These are phyloP conservation scores for Penicillium paneum DNA, from an alignment of 2,329 filamentous ascomycete species.

Conservation along the genomic window DNA sequence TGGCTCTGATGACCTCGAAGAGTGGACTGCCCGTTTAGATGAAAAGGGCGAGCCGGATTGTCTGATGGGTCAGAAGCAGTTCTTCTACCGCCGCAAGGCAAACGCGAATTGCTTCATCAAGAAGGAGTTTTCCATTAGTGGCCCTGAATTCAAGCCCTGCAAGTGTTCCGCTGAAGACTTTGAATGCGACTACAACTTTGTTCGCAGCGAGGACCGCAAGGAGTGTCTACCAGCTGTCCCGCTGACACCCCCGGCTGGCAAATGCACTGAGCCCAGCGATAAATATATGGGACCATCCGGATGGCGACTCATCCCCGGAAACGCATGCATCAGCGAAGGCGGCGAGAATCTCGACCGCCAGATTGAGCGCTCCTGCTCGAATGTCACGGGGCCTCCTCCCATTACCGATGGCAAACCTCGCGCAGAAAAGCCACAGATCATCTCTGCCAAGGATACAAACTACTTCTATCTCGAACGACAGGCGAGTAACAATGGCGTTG, in stretches of 20 bases:
- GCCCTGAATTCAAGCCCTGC: conserved; percentile 68
- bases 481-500: conserved; percentile 59
- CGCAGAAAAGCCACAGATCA: conserved; percentile 55
- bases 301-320: conserved; percentile 85
- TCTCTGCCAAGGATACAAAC: conserved; percentile 58
- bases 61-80: conserved; percentile 94
- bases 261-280: conserved; percentile 68
- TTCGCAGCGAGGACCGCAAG: conserved; percentile 61
- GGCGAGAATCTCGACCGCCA: conserved; percentile 66
- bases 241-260: conserved; percentile 65
- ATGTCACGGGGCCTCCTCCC: conserved; percentile 50
- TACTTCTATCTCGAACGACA: conserved; percentile 78
- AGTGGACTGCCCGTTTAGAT: conserved; percentile 82
- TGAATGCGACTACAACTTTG: conserved; percentile 94
- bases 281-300: conserved; percentile 84
- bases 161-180: conserved; percentile 82
- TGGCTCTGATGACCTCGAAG: conserved; percentile 67
- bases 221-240: conserved; percentile 65
- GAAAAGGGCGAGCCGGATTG: conserved; percentile 78
- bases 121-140: conserved; percentile 75
- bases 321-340: conserved; percentile 62
- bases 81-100: conserved; percentile 79
- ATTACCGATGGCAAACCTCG: conserved; percentile 63
- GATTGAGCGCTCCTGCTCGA: conserved; percentile 74
- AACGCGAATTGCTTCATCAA: conserved; percentile 86